These are phyloP conservation scores for Fusarium ramigenum DNA, from an alignment of 2,329 filamentous ascomycete genomes.

Conservation along the genomic window DNA sequence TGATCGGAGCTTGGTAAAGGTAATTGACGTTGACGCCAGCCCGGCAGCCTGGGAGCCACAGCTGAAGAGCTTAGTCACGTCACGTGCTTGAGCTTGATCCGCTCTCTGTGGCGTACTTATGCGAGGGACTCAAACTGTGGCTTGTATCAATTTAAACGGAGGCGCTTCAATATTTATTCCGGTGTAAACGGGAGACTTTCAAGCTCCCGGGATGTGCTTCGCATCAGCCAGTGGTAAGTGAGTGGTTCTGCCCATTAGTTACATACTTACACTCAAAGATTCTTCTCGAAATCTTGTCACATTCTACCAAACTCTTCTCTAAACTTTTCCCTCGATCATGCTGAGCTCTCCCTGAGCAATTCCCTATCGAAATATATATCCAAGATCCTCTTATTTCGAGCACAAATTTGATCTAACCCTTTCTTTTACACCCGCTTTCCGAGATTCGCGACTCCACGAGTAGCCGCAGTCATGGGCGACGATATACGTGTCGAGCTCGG, in stretches of 20 bases:
- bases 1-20: constrained; percentile 40
- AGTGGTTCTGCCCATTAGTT: constrained; percentile 22
- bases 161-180: constrained; percentile 47
- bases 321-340: constrained; percentile 31
- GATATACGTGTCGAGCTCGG: constrained; percentile 53
- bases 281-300: constrained; percentile 28
- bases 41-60: constrained; percentile 47
- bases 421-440: constrained; percentile 8
- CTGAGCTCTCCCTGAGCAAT: constrained; percentile 34
- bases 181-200: constrained; percentile 26
- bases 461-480: constrained; percentile 49
- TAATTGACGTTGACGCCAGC: constrained; percentile 48
- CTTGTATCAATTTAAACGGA: constrained; percentile 16
- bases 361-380: constrained; percentile 1
- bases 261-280: constrained; percentile 31
- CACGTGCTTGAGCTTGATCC: constrained; percentile 27
- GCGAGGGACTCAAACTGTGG: constrained; percentile 12
- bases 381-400: not conserved
- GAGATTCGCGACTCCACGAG: constrained; percentile 27
- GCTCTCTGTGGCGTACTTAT: constrained; percentile 24
- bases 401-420: not conserved
- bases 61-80: constrained; percentile 43
- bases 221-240: constrained; percentile 17
- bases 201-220: constrained; percentile 31
- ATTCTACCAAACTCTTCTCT: constrained; percentile 1